phyloP scores from a whole-genome alignment of 1,139 yeast genomes.

The Pichia sp. region DNA sequence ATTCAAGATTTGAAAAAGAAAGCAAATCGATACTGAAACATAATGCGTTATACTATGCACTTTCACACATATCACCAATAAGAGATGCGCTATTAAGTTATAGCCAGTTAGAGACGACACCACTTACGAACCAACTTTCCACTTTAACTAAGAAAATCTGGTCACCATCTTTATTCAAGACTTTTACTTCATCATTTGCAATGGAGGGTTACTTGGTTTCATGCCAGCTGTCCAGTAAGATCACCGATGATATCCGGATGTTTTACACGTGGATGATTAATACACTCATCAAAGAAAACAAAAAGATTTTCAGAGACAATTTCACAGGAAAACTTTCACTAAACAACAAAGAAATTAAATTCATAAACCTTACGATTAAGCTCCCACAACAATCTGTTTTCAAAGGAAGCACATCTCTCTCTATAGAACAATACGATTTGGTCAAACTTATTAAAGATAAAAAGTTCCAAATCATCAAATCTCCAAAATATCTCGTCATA shows the following conservation, averaged over 20 bases:
- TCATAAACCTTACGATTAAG: constrained; percentile 58
- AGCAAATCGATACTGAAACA: neutral
- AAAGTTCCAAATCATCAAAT: constrained; percentile 41
- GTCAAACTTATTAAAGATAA: constrained; percentile 44
- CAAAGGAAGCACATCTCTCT: constrained; percentile 40
- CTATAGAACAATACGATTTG: constrained; percentile 55
- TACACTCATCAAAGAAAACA: constrained; percentile 38
- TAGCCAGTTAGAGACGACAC: constrained; percentile 25
- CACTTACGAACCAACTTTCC: constrained; percentile 26
- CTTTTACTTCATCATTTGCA: constrained; percentile 69
- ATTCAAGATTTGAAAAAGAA: constrained; percentile 34
- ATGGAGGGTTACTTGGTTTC: constrained; percentile 50
- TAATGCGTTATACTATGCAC: constrained; percentile 54
- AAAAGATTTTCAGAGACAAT: constrained; percentile 27
- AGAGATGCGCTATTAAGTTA: constrained; percentile 49
- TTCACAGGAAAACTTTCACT: constrained; percentile 54
- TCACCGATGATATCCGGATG: constrained; percentile 37
- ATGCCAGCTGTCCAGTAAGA: constrained; percentile 41
- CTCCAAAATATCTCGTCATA: constrained; percentile 55
- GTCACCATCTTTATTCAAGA: constrained; percentile 57
- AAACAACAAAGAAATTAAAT: constrained; percentile 38
- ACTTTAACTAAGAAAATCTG: constrained; percentile 58
- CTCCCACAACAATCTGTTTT: constrained; percentile 60
- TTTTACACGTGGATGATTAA: constrained; percentile 63
- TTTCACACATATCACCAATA: constrained; percentile 53